These are phyloP conservation scores for Clonostachys sp. DNA, from an alignment of 2,329 filamentous ascomycete species.

Conservation along the genomic window DNA sequence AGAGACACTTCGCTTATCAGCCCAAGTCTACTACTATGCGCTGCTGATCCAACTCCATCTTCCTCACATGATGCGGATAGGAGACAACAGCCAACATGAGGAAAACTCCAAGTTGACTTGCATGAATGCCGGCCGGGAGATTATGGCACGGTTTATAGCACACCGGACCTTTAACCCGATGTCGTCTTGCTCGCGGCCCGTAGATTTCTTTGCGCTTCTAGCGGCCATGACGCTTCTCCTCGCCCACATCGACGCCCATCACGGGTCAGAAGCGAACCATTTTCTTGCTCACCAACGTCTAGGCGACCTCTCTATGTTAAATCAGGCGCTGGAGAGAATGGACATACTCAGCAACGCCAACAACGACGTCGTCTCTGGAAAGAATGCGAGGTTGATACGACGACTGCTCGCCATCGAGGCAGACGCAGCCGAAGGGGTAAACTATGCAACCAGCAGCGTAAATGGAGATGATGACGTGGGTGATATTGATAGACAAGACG, in stretches of 20 bases:
- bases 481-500: not conserved
- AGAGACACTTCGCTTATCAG: too few species aligned
- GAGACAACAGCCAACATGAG: too few species aligned
- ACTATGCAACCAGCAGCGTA: not conserved
- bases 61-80: too few species aligned
- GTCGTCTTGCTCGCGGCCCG: not conserved
- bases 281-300: not conserved
- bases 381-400: not conserved
- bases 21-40: too few species aligned
- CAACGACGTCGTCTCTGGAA: not conserved
- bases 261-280: not conserved
- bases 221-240: not conserved
- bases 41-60: too few species aligned
- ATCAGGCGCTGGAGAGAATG: not conserved
- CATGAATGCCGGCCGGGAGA: too few species aligned
- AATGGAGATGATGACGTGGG: not conserved
- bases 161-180: not conserved
- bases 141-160: too few species aligned
- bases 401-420: not conserved
- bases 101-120: too few species aligned
- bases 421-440: not conserved
- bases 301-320: not conserved
- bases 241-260: not conserved
- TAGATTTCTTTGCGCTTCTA: not conserved
- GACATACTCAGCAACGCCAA: not conserved